phyloP scores from a whole-genome alignment of 1,284 basidiomycete species.

The Fomes fomentarius region DNA sequence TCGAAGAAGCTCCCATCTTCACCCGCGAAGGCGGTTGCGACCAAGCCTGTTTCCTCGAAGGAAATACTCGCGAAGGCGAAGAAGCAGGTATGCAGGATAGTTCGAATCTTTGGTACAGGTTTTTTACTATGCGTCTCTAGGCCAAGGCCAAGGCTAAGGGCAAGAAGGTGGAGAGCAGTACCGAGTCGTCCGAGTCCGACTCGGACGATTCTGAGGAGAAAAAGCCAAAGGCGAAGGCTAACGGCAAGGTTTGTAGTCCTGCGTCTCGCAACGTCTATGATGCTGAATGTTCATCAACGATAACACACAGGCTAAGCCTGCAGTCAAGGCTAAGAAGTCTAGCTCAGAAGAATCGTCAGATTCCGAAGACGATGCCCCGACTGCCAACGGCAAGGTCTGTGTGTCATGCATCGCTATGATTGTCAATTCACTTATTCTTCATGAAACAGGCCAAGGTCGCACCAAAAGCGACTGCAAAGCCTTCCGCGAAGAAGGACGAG shows the following conservation, averaged over 20 bases:
- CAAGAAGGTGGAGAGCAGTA: conserved; percentile 34
- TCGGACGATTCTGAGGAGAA: conserved; percentile 32
- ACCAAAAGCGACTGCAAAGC: conserved; percentile 16
- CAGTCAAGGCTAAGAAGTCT: conserved; percentile 25
- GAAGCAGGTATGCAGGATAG: conserved; percentile 15
- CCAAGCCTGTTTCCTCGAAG: conserved; percentile 35
- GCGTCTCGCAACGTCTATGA: neutral
- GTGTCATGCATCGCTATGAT: neutral
- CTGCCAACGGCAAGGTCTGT: conserved; percentile 22
- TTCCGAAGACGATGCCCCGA: conserved; percentile 17
- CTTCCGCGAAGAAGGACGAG: conserved; percentile 16
- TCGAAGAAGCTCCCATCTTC: conserved; percentile 24
- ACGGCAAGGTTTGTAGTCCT: conserved; percentile 23
- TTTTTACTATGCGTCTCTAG: neutral
- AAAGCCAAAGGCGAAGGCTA: conserved; percentile 30
- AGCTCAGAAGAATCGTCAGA: conserved; percentile 17
- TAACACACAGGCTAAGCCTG: conserved; percentile 3
- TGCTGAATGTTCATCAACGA: neutral
- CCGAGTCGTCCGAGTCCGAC: conserved; percentile 31
- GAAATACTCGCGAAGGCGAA: conserved; percentile 37
- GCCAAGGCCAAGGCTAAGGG: conserved; percentile 27
- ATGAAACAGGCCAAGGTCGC: conserved; percentile 15
- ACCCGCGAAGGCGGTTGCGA: conserved; percentile 25
- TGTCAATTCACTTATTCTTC: neutral
- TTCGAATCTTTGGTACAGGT: neutral